Conservation (phyloP, 345 rosid species). For the Combretum micranthum region DNA sequence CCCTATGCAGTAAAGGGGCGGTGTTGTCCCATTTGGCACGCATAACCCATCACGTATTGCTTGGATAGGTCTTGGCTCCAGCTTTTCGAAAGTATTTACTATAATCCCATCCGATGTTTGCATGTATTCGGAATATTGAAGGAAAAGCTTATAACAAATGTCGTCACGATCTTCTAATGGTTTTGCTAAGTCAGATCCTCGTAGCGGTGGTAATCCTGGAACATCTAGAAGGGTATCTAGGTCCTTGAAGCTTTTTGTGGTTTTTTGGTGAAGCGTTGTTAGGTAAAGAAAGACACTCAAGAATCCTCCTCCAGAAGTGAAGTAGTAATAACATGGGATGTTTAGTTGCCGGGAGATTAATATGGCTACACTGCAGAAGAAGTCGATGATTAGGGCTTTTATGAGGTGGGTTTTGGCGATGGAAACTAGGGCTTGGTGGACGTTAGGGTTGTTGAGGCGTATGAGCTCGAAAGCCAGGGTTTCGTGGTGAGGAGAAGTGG, state of each 20-base stretch:
- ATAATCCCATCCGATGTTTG: slow-evolving; percentile 23
- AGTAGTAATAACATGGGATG: slow-evolving; percentile 36
- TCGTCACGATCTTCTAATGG: slow-evolving; percentile 12
- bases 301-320: slow-evolving; percentile 29
- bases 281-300: slow-evolving; percentile 22
- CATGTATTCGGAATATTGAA: slow-evolving; percentile 12
- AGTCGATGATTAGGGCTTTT: slow-evolving; percentile 34
- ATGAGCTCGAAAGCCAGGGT: slow-evolving; percentile 20
- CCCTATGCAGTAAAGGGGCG: slow-evolving; percentile 32
- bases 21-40: slow-evolving; percentile 9
- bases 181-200: slow-evolving; percentile 13
- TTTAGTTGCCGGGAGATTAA: slow-evolving; percentile 20
- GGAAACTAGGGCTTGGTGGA: slow-evolving; percentile 27
- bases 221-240: slow-evolving; percentile 16
- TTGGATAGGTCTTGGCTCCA: slow-evolving; percentile 19
- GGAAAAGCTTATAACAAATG: slow-evolving; percentile 9
- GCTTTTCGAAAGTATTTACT: slow-evolving; percentile 21
- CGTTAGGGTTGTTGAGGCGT: slow-evolving; percentile 28
- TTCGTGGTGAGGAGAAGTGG: slow-evolving; percentile 14
- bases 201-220: slow-evolving; percentile 38
- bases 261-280: slow-evolving; percentile 22
- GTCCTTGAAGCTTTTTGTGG: slow-evolving; percentile 31
- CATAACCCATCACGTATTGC: slow-evolving; percentile 24
- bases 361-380: slow-evolving; percentile 36
- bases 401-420: slow-evolving; percentile 20